Base-by-base conservation (phyloP, 164 flowering plant species). In the Protea cynaroides region DNA sequence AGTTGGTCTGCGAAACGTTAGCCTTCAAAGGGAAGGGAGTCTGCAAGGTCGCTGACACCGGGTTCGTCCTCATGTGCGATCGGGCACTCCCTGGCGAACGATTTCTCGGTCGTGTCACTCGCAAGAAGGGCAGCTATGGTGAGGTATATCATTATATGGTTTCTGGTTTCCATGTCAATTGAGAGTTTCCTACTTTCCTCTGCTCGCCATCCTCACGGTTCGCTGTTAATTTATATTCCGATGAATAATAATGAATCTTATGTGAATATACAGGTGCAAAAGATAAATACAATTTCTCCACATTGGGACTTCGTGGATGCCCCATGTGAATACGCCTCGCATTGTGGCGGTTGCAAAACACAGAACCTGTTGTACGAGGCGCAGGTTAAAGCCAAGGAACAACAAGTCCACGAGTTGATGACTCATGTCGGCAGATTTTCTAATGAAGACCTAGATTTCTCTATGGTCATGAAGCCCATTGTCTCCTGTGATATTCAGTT, bases 311-410 rank as follows among this genome's bases (percentile, higher is more conserved):
- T 50, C 59, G 96, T 94, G 53, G 82, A 71, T 62, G 96, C 99
- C 18, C 99, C 99, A 14, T 94, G 97, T 77, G 90, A 84, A 73
- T 84, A 89, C 80, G 96, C 99, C 25, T 72, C 82, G 10, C 70
- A 80, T 68, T 94, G 99, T 70, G 99, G 99, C 62, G 99, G 99
- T 53, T 94, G 99, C 67, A 91, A 87, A 68, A 88, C 94, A 29
- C 99, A 94, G 70, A 85, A 82, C 69, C 74, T 94, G 64, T 73
- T 78, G 53, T 94, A 94, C 66, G 89, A 83, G 60, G 96, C 99
- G 63, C 99, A 94, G 75, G 67, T 94, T 56, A 86, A 80, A 75
- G 85, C 87, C 0, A 94, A 94, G 74, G 96, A 89, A 65, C 80
- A 84, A 49, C 99, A 94, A 77, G 97, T 92, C 47, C 78, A 59